phyloP scores from a whole-genome alignment of 2,329 filamentous ascomycete species.

The Didymella arachidicola region DNA sequence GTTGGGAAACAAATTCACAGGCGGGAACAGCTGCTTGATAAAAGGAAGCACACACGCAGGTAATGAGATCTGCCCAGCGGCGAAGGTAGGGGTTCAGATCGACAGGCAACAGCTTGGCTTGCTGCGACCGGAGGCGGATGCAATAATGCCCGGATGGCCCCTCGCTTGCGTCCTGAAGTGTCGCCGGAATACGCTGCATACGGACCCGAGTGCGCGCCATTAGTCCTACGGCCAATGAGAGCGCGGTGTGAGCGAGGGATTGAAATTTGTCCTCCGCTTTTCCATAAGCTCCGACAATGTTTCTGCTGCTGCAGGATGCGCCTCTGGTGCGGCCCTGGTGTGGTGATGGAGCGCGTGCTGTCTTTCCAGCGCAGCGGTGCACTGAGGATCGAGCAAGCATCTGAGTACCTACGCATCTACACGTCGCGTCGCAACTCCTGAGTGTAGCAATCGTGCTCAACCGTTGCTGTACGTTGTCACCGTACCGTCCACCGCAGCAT shows the following conservation, averaged over 20 bases:
- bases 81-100: constrained; percentile 28
- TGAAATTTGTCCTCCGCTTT: constrained; percentile 10
- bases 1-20: constrained; percentile 6
- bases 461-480: background rate
- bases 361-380: constrained; percentile 6
- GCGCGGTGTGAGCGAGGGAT: constrained; percentile 2
- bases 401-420: background rate
- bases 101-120: constrained; percentile 32
- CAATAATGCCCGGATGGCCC: constrained; percentile 27
- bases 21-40: constrained; percentile 24
- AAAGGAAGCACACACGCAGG: constrained; percentile 30
- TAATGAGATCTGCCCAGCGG: constrained; percentile 25
- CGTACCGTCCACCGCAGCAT: background rate
- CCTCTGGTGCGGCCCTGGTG: constrained; percentile 18
- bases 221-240: constrained; percentile 14
- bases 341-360: constrained; percentile 8
- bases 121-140: constrained; percentile 35
- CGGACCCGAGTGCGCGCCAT: constrained; percentile 23
- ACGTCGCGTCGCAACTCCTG: background rate
- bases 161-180: constrained; percentile 23
- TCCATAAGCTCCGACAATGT: constrained; percentile 9
- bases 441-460: background rate
- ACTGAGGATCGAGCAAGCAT: background rate
- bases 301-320: background rate
- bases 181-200: constrained; percentile 25